Conservation (phyloP, 768 basidiomycete species). For the Exidia glandulosa region DNA sequence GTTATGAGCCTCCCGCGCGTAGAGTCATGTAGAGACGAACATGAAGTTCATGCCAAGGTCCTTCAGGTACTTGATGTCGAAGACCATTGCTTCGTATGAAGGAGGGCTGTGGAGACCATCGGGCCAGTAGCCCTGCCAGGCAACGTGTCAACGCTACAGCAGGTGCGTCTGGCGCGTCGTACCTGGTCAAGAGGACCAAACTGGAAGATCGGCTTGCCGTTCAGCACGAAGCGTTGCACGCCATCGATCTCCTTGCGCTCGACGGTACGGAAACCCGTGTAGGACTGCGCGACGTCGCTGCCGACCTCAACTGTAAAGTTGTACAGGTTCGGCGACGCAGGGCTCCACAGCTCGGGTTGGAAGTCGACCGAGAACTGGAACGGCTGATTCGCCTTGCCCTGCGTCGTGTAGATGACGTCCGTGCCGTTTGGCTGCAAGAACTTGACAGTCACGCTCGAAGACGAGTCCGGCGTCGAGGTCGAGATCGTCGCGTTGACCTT, state of each 20-base stretch:
- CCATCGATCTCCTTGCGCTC: background rate
- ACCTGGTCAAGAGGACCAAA: background rate
- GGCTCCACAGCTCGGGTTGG: background rate
- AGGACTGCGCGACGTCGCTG: background rate
- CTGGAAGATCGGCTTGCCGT: background rate
- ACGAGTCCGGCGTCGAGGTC: background rate
- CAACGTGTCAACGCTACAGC: background rate
- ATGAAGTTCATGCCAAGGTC: background rate
- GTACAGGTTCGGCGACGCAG: background rate
- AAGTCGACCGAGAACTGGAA: slow-evolving; percentile 1
- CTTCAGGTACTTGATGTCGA: background rate
- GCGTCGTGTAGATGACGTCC: background rate
- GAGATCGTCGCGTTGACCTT: background rate
- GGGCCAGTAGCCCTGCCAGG: background rate
- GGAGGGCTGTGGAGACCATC: background rate
- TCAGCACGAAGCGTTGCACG: background rate
- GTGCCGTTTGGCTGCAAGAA: background rate
- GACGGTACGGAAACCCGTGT: background rate
- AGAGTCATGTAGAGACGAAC: background rate
- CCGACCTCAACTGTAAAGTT: background rate
- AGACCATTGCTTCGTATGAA: background rate
- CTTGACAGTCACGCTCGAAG: background rate
- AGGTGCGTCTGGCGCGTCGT: background rate
- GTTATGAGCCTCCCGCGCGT: background rate
- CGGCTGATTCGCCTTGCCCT: background rate